phyloP scores from a whole-genome alignment of 2,329 filamentous ascomycete species.

The Paracoccidioides lutzii region DNA sequence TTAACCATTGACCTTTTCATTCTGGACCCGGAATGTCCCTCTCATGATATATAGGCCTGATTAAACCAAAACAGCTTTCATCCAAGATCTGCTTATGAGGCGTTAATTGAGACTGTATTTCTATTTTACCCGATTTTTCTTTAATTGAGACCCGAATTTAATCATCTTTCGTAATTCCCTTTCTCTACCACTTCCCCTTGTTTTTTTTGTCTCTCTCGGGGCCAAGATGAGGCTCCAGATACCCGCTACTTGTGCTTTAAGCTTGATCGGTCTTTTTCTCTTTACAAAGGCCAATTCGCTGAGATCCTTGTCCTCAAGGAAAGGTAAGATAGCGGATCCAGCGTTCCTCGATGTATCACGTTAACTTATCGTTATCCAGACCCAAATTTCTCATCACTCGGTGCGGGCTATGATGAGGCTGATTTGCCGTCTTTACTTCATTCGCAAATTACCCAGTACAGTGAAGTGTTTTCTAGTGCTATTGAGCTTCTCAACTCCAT shows the following conservation, averaged over 20 bases:
- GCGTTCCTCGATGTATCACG: neutral
- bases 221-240: neutral
- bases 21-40: neutral
- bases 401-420: constrained; percentile 8
- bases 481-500: constrained; percentile 33
- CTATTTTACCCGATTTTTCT: neutral
- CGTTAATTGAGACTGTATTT: neutral
- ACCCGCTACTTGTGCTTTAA: neutral
- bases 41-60: neutral
- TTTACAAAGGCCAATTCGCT: neutral
- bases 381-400: neutral
- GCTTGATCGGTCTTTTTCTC: neutral
- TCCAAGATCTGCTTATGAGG: neutral
- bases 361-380: constrained; percentile 3
- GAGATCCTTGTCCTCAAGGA: constrained; percentile 6
- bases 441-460: constrained; percentile 14
- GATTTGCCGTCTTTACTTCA: constrained; percentile 20
- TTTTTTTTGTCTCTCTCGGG: neutral
- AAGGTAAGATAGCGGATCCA: constrained; percentile 6
- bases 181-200: neutral
- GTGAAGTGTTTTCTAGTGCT: constrained; percentile 30
- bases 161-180: neutral
- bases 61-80: too few relatives aligned
- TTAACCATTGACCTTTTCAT: neutral
- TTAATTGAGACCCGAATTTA: neutral